These are phyloP conservation scores for Wallacemonas sp. DNA, from an alignment of 208 protist species.

Conservation along the genomic window DNA sequence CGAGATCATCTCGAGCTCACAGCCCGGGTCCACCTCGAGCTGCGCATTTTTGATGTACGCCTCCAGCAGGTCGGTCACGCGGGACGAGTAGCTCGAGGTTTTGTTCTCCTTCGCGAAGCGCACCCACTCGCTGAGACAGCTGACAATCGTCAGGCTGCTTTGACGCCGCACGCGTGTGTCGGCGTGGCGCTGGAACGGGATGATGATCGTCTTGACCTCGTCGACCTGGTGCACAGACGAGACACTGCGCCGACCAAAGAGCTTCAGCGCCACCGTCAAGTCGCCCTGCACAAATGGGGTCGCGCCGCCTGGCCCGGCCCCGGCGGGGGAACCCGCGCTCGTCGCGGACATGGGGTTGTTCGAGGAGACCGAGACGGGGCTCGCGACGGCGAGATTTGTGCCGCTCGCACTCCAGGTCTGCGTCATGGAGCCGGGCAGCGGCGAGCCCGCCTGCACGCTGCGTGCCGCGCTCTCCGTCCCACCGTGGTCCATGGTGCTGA, in stretches of 20 bases:
- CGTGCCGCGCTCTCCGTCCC: not conserved
- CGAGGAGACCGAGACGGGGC: not conserved
- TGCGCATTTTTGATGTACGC: slow-evolving; percentile 81
- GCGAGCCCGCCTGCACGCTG: not conserved
- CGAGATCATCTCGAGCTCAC: slow-evolving; percentile 66
- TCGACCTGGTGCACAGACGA: slow-evolving; percentile 82
- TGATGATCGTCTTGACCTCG: slow-evolving; percentile 65
- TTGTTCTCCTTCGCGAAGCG: slow-evolving; percentile 77
- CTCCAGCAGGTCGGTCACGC: slow-evolving; percentile 86
- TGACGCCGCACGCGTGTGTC: slow-evolving; percentile 75
- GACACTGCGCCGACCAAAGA: slow-evolving; percentile 70
- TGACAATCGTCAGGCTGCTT: slow-evolving; percentile 73
- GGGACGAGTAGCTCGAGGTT: slow-evolving; percentile 81
- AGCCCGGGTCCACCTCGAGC: slow-evolving; percentile 79
- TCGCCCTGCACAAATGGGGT: slow-evolving; percentile 27
- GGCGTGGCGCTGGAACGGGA: slow-evolving; percentile 74
- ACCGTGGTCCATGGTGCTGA: not conserved
- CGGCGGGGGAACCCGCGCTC: not conserved
- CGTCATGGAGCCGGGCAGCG: not conserved
- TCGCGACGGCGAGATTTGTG: not conserved
- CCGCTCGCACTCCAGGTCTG: not conserved
- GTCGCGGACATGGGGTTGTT: not conserved
- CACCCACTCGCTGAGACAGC: slow-evolving; percentile 67
- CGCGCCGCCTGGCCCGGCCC: not conserved
- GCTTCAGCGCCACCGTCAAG: slow-evolving; percentile 72